A percentile compares a stretch with the other conserved stretches of the same genome.
Conservation (phyloP, 2,329 filamentous ascomycete species). For the Aspergillus hortae region DNA sequence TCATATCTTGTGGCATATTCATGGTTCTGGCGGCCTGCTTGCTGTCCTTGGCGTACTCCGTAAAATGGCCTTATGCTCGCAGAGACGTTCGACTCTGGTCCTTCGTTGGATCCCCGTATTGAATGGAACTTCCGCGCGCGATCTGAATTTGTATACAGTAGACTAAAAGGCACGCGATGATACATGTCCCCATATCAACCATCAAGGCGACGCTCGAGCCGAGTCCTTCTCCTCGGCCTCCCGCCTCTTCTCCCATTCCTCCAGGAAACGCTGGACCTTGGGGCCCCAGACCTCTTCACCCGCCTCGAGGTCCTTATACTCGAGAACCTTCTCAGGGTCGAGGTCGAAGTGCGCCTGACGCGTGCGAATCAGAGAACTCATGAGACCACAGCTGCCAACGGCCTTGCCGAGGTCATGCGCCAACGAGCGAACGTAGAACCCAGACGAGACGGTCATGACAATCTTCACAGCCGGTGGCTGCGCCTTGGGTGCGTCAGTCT, state of each 20-base stretch:
- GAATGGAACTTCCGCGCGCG: too few relatives aligned
- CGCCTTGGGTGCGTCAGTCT: conserved; percentile 6
- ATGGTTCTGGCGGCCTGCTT: too few relatives aligned
- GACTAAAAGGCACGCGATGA: too few relatives aligned
- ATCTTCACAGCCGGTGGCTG: conserved; percentile 71
- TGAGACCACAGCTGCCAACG: conserved; percentile 75
- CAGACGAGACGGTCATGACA: conserved; percentile 87
- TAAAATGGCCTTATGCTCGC: too few relatives aligned
- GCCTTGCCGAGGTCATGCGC: conserved; percentile 87
- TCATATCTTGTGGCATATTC: too few relatives aligned
- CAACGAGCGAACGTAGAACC: conserved; percentile 93
- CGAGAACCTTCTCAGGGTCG: conserved; percentile 66
- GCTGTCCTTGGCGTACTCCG: too few relatives aligned
- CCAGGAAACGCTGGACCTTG: conserved; percentile 60
- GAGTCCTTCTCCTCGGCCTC: conserved; percentile 9
- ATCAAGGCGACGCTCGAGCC: background rate
- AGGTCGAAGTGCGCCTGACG: conserved; percentile 79
- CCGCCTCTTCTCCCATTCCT: conserved; percentile 48
- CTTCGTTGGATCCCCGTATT: too few relatives aligned
- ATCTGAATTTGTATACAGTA: too few relatives aligned
- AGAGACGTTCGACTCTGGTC: too few relatives aligned
- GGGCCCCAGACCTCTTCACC: conserved; percentile 82
- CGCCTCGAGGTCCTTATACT: conserved; percentile 70
- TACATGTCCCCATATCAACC: too few relatives aligned
- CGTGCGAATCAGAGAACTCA: conserved; percentile 77